Evolutionary conservation across 169 alveolate species (phyloP).

Genomic region (Perkinsus olseni): DNA sequence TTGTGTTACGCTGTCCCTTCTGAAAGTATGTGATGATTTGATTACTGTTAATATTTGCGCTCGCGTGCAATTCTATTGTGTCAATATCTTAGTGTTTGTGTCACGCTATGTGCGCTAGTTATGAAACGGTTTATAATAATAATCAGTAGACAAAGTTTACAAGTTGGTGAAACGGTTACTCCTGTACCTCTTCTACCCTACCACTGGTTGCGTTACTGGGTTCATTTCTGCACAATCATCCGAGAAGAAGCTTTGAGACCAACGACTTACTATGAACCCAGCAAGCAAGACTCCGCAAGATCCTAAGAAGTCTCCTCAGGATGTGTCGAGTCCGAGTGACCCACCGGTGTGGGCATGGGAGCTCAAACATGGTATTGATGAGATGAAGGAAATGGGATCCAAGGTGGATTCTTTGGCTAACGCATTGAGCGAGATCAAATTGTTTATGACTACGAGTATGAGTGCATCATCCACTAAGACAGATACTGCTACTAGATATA

Average conservation of each 20-base stretch:
- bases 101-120: neutral
- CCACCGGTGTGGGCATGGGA: neutral
- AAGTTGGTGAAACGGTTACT: neutral
- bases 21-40: too few species aligned
- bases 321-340: neutral
- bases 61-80: neutral
- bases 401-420: neutral
- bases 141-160: neutral
- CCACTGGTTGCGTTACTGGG: neutral
- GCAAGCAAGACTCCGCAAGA: neutral
- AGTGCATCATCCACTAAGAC: neutral
- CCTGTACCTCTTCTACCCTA: neutral
- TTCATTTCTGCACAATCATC: neutral
- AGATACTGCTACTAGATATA: neutral
- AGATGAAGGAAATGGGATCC: neutral
- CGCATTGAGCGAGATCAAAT: neutral
- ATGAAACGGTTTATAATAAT: too few species aligned
- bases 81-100: neutral
- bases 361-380: neutral
- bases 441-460: neutral
- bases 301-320: neutral
- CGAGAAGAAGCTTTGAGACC: neutral
- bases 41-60: neutral
- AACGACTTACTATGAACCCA: neutral
- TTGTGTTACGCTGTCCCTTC: neutral